These are phyloP conservation scores for Termitomyces bulborhizus DNA, from an alignment of 768 basidiomycete genomes.

Conservation along the genomic window DNA sequence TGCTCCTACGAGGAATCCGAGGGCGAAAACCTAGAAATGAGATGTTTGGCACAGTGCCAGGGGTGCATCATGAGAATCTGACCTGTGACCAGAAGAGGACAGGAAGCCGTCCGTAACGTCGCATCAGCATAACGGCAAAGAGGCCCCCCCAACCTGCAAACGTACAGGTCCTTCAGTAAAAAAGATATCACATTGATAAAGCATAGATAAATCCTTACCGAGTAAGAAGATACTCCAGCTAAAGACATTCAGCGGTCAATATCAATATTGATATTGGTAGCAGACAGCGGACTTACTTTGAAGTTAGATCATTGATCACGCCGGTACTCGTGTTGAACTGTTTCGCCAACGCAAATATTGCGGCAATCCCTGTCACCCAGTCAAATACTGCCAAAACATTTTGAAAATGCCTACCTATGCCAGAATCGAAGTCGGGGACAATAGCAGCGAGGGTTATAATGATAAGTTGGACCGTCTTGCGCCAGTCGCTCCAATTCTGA, in stretches of 20 bases:
- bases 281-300: slow-evolving; percentile 31
- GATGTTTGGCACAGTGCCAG: neutral
- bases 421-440: slow-evolving; percentile 64
- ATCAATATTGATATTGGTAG: too few relatives aligned
- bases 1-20: slow-evolving; percentile 53
- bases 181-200: too few relatives aligned
- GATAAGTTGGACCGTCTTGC: slow-evolving; percentile 50
- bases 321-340: slow-evolving; percentile 49
- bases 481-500: slow-evolving; percentile 53
- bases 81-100: slow-evolving; percentile 71
- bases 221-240: slow-evolving; percentile 66
- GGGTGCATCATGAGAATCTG: slow-evolving; percentile 3
- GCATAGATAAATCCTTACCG: slow-evolving; percentile 22
- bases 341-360: slow-evolving; percentile 52
- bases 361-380: slow-evolving; percentile 43
- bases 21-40: slow-evolving; percentile 37
- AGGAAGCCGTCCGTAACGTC: slow-evolving; percentile 58
- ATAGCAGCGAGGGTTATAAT: slow-evolving; percentile 60
- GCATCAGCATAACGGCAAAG: slow-evolving; percentile 59
- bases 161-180: neutral
- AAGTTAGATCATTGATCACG: slow-evolving; percentile 58
- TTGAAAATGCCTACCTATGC: slow-evolving; percentile 39
- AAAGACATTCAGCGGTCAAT: neutral
- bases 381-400: neutral
- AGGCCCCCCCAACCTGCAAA: slow-evolving; percentile 50